Evolutionary conservation across 2,329 filamentous ascomycete genomes (phyloP), one percentile per base, ranked within the genome.

Genomic region (Fusarium pininemorale): DNA sequence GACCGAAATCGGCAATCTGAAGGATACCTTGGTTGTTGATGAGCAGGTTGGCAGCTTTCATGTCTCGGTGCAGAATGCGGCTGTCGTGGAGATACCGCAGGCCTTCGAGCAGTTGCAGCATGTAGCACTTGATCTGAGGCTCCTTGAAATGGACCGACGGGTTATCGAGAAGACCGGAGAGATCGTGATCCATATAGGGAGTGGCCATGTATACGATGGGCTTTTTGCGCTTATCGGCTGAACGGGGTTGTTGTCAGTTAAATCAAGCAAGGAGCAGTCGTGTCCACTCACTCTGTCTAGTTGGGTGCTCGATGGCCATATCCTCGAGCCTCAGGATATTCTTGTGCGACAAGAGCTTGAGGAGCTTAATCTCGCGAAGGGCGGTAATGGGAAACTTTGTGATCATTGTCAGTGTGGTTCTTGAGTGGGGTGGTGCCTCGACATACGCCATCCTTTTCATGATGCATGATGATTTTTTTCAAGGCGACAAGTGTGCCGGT

Each of bases 381-480:
- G 96, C 96, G 2, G 96, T 99, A 73, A 99, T 99, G n/a, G 96
- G 96, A 77, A 99, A 99, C 86, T 94, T 72, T 72, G 37, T 61
- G 22, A n/a, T 32, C 45, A 20, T 35, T 41, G 66, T 62, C 45
- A 78, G 74, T 63, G 38, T 61, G 28, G 35, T 48, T 47, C 30
- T 53, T 59, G 35, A 32, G 47, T 7, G 50, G 63, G 54, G 63
- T 48, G 51, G 57, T 60, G 50, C 37, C 30, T 44, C 45, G 35
- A 84, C 91, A 78, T 84, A 94, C 92, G 56, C 96, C 96, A 83
- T 99, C 96, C 82, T 98, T 98, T 85, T 99, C 96, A 82, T 98
- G 97, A 82, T 98, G 96, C 94, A 98, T 98, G 75, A 99, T 90
- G 75, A 99, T 99, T 88, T 98, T 98, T 86, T 99, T 99, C 79